Conservation (phyloP, 495 filamentous ascomycete species). For the Penicillium soppii region DNA sequence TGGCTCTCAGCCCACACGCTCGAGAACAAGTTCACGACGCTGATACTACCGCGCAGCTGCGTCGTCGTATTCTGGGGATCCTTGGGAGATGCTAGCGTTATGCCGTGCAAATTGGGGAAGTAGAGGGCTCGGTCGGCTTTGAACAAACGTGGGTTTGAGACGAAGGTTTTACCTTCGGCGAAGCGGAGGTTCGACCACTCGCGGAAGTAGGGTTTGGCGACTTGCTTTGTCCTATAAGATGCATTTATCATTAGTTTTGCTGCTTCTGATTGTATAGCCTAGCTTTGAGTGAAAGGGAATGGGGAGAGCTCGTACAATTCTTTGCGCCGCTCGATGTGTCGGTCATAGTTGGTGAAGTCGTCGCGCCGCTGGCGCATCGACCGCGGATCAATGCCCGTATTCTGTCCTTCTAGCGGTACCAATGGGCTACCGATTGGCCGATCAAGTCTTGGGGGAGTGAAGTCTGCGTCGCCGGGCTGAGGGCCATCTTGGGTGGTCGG, state of each 20-base stretch:
- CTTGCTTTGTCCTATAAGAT: slow-evolving; percentile 46
- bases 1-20: slow-evolving; percentile 84
- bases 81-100: slow-evolving; percentile 59
- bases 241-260: slow-evolving; percentile 1
- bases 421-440: slow-evolving; percentile 76
- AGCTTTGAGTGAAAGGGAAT: background rate
- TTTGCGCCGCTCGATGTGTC: slow-evolving; percentile 70
- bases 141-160: slow-evolving; percentile 75
- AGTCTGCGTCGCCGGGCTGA: slow-evolving; percentile 54
- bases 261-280: background rate
- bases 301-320: slow-evolving; percentile 56
- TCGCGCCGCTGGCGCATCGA: slow-evolving; percentile 66
- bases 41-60: slow-evolving; percentile 65
- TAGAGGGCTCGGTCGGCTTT: slow-evolving; percentile 72
- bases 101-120: slow-evolving; percentile 88
- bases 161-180: slow-evolving; percentile 84
- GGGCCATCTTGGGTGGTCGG: slow-evolving; percentile 18
- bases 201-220: slow-evolving; percentile 84
- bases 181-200: slow-evolving; percentile 83
- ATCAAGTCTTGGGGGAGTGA: slow-evolving; percentile 66
- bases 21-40: slow-evolving; percentile 77
- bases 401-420: slow-evolving; percentile 75
- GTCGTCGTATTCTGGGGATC: slow-evolving; percentile 66
- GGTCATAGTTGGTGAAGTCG: slow-evolving; percentile 82
- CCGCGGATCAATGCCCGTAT: slow-evolving; percentile 71